Evolutionary conservation across 805 yeast genomes (phyloP).

Genomic region (Barnettozyma populi): DNA sequence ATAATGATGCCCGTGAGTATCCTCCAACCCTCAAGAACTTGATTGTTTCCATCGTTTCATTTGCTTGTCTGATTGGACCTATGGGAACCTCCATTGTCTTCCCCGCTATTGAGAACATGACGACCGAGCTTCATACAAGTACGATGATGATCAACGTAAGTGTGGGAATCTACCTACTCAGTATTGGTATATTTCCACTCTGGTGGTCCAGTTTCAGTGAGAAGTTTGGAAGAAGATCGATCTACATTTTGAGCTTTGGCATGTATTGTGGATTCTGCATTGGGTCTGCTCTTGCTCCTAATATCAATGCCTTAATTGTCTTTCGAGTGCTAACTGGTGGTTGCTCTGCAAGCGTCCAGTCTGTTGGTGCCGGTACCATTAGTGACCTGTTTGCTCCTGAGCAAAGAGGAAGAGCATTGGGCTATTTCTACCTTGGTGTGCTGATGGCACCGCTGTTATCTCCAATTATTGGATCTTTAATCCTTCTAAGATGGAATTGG

Average conservation of each 20-base stretch:
- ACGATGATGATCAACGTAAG: conserved; percentile 64
- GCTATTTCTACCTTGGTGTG: conserved; percentile 75
- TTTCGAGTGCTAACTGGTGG: conserved; percentile 75
- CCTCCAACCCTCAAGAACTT: conserved; percentile 43
- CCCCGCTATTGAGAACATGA: conserved; percentile 67
- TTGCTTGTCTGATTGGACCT: conserved; percentile 77
- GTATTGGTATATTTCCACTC: conserved; percentile 74
- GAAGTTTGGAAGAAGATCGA: conserved; percentile 64
- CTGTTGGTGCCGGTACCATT: conserved; percentile 87
- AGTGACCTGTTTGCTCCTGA: conserved; percentile 64
- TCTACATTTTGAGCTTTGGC: conserved; percentile 63
- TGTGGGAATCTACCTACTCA: conserved; percentile 70
- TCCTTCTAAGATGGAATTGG: conserved; percentile 75
- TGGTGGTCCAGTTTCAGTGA: conserved; percentile 90
- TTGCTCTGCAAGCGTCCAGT: conserved; percentile 77
- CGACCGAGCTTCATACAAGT: conserved; percentile 47
- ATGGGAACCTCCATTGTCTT: conserved; percentile 83
- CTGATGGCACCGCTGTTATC: conserved; percentile 74
- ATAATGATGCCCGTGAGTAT: conserved; percentile 63
- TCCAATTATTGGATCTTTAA: conserved; percentile 76
- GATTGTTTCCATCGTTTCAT: conserved; percentile 62
- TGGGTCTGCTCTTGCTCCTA: conserved; percentile 64
- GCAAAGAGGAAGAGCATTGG: conserved; percentile 75
- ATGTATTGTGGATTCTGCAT: conserved; percentile 61
- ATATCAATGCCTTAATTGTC: conserved; percentile 56